Base-by-base conservation (phyloP, 2,329 filamentous ascomycete species). In the Verticillium nonalfalfae region DNA sequence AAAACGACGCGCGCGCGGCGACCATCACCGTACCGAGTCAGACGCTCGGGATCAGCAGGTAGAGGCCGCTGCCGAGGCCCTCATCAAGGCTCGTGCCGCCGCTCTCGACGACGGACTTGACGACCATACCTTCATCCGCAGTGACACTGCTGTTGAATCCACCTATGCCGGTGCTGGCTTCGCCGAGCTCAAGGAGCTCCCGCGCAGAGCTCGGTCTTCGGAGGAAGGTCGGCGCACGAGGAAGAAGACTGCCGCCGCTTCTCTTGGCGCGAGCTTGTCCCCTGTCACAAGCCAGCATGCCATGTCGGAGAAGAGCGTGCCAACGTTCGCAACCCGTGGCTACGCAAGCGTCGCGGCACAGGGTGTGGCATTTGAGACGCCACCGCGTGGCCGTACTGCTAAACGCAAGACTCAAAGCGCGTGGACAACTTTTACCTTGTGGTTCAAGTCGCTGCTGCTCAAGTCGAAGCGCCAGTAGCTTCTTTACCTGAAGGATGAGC, bases 401-500 rank as follows among this genome's bases (percentile, higher is more conserved):
- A 88, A 87, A 75, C 80, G 78, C 66, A 85, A 82, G 74, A 88
- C 85, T 1, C 83, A 84, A 63, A 78, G 82, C 64, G 80, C 84
- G 45, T 89, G 85, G 85, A 86, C 82, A 7, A 80, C 79, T 26
- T 87, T 89, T 66, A 77, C 88, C 58, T 76, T 89, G 60, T 89
- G 86, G 86, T 70, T 89, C 33, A 52, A 52, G 18, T 52, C 45
- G 45, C 45, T 52, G 7, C 45, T 52, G 45, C 45, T 52, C n/a
- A 52, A 52, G 2, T 52, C 45, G n/a, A 52, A 52, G 45, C n/a
- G 45, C 1, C 45, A 52, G 45, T 52, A 52, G n/a, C 15, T 11
- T n/a, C 45, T 13, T 21, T 26, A 21, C 9, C 14, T 40, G 35
- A 7, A 13, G 13, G 13, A 36, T 13, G 9, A 10, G 13, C 35